These are phyloP conservation scores for Kazachstania psychrophila DNA, from an alignment of 805 yeast species.

Conservation along the genomic window DNA sequence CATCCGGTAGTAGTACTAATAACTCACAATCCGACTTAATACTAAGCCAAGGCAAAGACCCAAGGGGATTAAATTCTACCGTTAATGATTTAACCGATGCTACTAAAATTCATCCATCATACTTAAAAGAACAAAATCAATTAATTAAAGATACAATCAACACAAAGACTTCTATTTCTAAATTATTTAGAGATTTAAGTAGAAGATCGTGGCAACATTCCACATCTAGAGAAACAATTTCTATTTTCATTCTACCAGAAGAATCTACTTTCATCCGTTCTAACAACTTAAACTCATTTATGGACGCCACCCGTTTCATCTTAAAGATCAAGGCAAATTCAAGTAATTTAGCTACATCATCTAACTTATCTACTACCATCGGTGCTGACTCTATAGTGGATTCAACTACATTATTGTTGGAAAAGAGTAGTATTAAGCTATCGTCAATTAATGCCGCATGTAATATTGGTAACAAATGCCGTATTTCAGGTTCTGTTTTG, in stretches of 20 bases:
- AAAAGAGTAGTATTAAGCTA: conserved; percentile 77
- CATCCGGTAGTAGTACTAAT: too few relatives aligned
- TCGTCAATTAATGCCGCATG: conserved; percentile 72
- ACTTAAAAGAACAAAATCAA: conserved; percentile 25
- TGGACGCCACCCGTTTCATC: conserved; percentile 80
- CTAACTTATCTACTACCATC: conserved; percentile 58
- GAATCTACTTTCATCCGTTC: conserved; percentile 65
- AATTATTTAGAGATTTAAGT: conserved; percentile 76
- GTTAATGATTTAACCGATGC: neutral
- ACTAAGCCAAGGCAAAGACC: neutral
- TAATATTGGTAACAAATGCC: conserved; percentile 73
- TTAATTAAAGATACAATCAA: conserved; percentile 22
- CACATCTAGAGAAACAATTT: conserved; percentile 46
- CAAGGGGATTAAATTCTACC: neutral
- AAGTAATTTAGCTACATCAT: conserved; percentile 43
- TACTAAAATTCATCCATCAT: conserved; percentile 22
- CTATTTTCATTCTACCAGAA: conserved; percentile 61
- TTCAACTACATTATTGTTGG: conserved; percentile 56
- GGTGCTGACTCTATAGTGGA: conserved; percentile 86
- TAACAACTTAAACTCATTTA: conserved; percentile 68
- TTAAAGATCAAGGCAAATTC: conserved; percentile 53
- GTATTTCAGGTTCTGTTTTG: conserved; percentile 78
- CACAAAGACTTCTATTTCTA: conserved; percentile 44
- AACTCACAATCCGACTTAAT: neutral
- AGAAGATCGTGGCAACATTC: conserved; percentile 88